Conservation (phyloP, 2,329 filamentous ascomycete genomes). For the Aschersonia sp. region DNA sequence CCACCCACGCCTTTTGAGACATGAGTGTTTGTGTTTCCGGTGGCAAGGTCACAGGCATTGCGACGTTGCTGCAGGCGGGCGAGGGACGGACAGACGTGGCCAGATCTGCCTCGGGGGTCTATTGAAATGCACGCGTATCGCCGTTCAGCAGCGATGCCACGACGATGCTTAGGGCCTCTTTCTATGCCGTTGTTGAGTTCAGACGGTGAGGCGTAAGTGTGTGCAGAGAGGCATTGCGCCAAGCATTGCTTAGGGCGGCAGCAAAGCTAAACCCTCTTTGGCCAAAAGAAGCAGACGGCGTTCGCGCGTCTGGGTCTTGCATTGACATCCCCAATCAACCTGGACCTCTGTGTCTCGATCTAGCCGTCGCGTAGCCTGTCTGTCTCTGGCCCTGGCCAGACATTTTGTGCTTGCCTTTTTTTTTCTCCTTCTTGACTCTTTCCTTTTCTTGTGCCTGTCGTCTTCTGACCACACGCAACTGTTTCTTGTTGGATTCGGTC, state of each 20-base stretch:
- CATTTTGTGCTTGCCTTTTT: not conserved
- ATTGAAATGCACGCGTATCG: too few species aligned
- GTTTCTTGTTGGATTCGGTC: not conserved
- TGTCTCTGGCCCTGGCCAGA: not conserved
- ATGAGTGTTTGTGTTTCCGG: not conserved
- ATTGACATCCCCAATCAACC: not conserved
- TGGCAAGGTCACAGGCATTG: too few species aligned
- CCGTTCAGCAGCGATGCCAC: too few species aligned
- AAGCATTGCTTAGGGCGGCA: not conserved
- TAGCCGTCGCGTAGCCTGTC: conserved; percentile 1
- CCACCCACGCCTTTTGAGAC: not conserved
- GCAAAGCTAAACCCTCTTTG: not conserved
- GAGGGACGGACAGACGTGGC: too few species aligned
- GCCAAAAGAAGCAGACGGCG: not conserved
- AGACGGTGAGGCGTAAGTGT: too few species aligned
- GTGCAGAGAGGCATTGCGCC: too few species aligned
- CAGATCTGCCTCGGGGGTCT: too few species aligned
- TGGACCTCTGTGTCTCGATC: conserved; percentile 1
- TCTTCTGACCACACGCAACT: not conserved
- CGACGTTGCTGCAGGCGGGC: too few species aligned
- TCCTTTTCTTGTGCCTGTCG: not conserved
- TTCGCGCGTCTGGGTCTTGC: not conserved
- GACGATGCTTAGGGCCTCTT: too few species aligned
- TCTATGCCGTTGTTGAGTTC: too few species aligned
- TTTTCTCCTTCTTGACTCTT: not conserved